Evolutionary conservation across 495 filamentous ascomycete genomes (phyloP).

Genomic region (Penicillium bialowiezense): DNA sequence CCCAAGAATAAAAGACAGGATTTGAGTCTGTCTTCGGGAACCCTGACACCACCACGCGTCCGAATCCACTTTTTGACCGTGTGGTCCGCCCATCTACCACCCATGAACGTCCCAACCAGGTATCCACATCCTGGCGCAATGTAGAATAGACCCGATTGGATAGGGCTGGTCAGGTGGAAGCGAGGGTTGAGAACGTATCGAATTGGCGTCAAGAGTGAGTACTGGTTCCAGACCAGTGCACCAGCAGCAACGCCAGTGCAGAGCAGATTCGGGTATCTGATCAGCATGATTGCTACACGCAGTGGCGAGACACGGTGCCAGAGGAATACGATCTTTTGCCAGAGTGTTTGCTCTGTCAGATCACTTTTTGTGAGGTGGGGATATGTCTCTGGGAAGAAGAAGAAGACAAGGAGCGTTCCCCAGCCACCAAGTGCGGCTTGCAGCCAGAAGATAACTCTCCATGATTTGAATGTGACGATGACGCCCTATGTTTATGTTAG

Average conservation of each 20-base stretch:
- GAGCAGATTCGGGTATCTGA: slow-evolving; percentile 64
- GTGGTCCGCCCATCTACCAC: slow-evolving; percentile 69
- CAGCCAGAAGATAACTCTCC: slow-evolving; percentile 72
- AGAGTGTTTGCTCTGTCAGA: slow-evolving; percentile 44
- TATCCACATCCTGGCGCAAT: slow-evolving; percentile 72
- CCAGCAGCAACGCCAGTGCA: slow-evolving; percentile 58
- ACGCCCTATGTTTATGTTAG: slow-evolving; percentile 44
- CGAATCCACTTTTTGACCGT: slow-evolving; percentile 61
- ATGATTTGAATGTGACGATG: slow-evolving; percentile 66
- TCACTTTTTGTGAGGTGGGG: slow-evolving; percentile 56
- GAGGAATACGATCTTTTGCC: slow-evolving; percentile 49
- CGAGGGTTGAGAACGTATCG: slow-evolving; percentile 72
- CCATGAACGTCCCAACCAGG: slow-evolving; percentile 65
- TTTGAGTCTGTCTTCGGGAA: slow-evolving; percentile 68
- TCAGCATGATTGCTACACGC: slow-evolving; percentile 53
- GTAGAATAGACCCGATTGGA: slow-evolving; percentile 69
- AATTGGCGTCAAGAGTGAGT: slow-evolving; percentile 68
- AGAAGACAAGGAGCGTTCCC: slow-evolving; percentile 56
- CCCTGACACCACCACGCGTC: slow-evolving; percentile 53
- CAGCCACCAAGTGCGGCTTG: slow-evolving; percentile 61
- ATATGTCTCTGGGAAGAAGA: slow-evolving; percentile 69
- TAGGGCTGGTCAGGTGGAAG: slow-evolving; percentile 63
- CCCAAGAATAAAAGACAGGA: slow-evolving; percentile 59
- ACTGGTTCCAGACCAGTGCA: slow-evolving; percentile 71
- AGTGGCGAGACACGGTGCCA: slow-evolving; percentile 61